Evolutionary conservation across 2,329 filamentous ascomycete species (phyloP).

Genomic region (Hortaea werneckii): DNA sequence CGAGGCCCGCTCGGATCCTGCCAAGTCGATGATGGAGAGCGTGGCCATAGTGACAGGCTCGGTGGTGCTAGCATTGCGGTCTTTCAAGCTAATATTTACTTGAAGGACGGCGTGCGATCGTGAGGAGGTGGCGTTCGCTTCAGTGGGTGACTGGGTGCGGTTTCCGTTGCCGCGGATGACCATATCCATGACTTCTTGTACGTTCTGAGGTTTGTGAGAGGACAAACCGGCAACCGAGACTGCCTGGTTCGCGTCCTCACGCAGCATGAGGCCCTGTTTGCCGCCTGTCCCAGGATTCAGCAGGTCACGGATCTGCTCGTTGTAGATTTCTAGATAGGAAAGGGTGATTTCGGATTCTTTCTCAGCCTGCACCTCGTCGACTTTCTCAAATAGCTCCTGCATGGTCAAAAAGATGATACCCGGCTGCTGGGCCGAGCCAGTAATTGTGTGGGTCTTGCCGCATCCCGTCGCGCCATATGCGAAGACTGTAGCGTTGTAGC

Average conservation of each 20-base stretch:
- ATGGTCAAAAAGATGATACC: conserved; percentile 98
- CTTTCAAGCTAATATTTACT: conserved; percentile 90
- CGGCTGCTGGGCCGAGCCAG: conserved; percentile 77
- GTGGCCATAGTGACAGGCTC: conserved; percentile 98
- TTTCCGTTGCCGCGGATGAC: conserved; percentile 91
- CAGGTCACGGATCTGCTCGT: conserved; percentile 94
- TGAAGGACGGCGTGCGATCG: conserved; percentile 94
- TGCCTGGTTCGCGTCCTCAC: conserved; percentile 86
- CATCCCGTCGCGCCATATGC: conserved; percentile 96
- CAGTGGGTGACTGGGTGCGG: conserved; percentile 90
- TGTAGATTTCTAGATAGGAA: conserved; percentile 97
- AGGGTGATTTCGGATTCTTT: conserved; percentile 85
- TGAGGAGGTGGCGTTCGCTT: conserved; percentile 96
- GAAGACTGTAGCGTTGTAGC: conserved; percentile 98
- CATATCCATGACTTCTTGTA: conserved; percentile 98
- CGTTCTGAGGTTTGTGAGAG: conserved; percentile 81
- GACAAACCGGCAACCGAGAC: conserved; percentile 86
- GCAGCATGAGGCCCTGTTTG: conserved; percentile 78
- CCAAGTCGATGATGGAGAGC: conserved; percentile 93
- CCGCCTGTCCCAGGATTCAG: conserved; percentile 77
- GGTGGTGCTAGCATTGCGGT: conserved; percentile 81
- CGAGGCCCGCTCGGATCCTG: conserved; percentile 88
- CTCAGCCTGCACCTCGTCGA: conserved; percentile 72
- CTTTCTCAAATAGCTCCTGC: conserved; percentile 97
- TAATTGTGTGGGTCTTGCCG: conserved; percentile 96